A percentile compares a stretch with the other conserved stretches of the same genome.
Conservation (phyloP, 768 basidiomycete genomes). For the Lepiota subincarnata region DNA sequence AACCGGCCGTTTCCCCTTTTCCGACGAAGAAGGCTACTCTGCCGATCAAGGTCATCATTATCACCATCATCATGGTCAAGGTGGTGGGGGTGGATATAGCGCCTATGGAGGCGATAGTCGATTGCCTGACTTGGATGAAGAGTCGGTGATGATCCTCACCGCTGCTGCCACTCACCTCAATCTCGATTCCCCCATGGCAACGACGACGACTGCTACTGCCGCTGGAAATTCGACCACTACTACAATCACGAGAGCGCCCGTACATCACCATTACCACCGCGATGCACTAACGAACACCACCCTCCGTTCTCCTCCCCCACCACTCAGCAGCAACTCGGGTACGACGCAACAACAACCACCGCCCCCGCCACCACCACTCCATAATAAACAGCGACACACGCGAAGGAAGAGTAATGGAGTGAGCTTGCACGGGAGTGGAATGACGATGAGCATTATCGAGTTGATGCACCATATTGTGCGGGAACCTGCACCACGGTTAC, state of each 20-base stretch:
- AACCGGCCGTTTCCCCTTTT: conserved; percentile 96
- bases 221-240: too few species aligned
- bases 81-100: too few species aligned
- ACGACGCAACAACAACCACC: too few species aligned
- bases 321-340: background rate
- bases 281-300: background rate
- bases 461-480: conserved; percentile 97
- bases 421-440: conserved; percentile 82
- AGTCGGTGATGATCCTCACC: conserved; percentile 53
- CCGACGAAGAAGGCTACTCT: conserved; percentile 53
- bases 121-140: conserved; percentile 59
- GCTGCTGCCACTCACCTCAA: conserved; percentile 33
- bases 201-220: too few species aligned
- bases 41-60: conserved; percentile 30
- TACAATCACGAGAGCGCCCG: background rate
- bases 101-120: background rate
- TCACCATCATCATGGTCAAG: background rate
- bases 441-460: conserved; percentile 98
- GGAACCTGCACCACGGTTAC: conserved; percentile 88
- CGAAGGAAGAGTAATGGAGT: conserved; percentile 59
- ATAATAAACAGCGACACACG: conserved; percentile 27
- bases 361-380: conserved; percentile 17
- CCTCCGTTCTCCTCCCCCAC: background rate
- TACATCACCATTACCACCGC: background rate
- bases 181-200: conserved; percentile 22